Conservation (phyloP, 495 filamentous ascomycete genomes). For the Neurospora sp. region DNA sequence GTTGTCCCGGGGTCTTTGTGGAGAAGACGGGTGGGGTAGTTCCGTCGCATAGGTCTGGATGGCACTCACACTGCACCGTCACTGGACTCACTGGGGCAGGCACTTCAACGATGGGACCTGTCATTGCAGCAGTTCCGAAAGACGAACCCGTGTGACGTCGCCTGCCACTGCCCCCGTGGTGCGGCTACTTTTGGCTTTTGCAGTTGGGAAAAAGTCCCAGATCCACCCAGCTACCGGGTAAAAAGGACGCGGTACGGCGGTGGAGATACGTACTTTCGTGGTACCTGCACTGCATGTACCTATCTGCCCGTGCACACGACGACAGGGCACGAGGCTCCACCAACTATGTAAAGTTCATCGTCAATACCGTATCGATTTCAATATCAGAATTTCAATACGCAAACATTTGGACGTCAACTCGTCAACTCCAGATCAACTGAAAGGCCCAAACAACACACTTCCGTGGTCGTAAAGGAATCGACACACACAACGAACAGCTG, state of each 20-base stretch:
- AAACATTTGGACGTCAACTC: neutral
- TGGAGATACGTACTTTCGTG: neutral
- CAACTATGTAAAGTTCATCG: neutral
- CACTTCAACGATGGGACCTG: neutral
- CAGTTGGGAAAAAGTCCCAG: neutral
- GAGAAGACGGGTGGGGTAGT: neutral
- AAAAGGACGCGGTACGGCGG: neutral
- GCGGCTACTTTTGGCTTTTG: neutral
- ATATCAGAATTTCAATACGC: neutral
- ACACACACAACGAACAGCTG: neutral
- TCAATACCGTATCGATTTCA: neutral
- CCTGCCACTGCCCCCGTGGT: neutral
- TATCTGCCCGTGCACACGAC: neutral
- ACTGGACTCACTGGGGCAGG: neutral
- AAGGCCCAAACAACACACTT: neutral
- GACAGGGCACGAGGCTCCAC: neutral
- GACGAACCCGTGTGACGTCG: neutral
- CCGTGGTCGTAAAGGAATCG: neutral
- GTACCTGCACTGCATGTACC: neutral
- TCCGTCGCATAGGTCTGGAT: neutral
- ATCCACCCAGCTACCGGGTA: neutral
- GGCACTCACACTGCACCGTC: neutral
- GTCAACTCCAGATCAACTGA: neutral
- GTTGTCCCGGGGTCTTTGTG: neutral
- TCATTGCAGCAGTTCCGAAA: neutral